A percentile compares a stretch with the other conserved stretches of the same genome.
Evolutionary conservation across 257 asterid genomes (phyloP).

Genomic region (Fraxinus anomala): DNA sequence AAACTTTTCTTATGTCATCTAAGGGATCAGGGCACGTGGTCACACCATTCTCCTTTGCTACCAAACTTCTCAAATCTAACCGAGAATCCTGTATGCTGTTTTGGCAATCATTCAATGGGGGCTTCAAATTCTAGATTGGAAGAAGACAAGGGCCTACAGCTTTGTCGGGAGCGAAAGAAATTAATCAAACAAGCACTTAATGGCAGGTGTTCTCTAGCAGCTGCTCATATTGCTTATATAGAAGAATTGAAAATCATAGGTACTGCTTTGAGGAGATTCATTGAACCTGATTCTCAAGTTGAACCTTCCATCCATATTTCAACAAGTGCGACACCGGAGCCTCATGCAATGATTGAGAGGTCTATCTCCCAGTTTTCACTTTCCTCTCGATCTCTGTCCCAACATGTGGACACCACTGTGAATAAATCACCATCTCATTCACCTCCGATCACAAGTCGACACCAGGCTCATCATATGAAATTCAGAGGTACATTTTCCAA

Average conservation of each 20-base stretch:
- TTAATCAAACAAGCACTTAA: constrained; percentile 92
- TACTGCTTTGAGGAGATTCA: constrained; percentile 64
- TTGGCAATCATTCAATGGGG: constrained; percentile 60
- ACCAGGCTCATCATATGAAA: constrained; percentile 69
- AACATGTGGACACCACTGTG: constrained; percentile 44
- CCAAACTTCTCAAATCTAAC: constrained; percentile 22
- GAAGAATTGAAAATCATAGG: constrained; percentile 71
- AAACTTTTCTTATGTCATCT: neutral
- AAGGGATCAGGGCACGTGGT: neutral
- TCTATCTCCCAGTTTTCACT: constrained; percentile 59
- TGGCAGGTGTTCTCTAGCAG: constrained; percentile 88
- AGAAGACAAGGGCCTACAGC: constrained; percentile 91
- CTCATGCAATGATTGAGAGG: constrained; percentile 46
- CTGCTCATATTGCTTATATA: constrained; percentile 72
- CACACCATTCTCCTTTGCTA: constrained; percentile 1
- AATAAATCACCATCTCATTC: constrained; percentile 64
- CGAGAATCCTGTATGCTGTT: constrained; percentile 29
- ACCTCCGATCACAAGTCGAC: constrained; percentile 45
- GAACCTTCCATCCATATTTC: constrained; percentile 51
- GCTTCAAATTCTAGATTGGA: constrained; percentile 75
- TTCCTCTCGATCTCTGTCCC: constrained; percentile 65
- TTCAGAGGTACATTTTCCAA: constrained; percentile 61
- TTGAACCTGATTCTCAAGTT: constrained; percentile 61
- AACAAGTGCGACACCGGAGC: constrained; percentile 53
- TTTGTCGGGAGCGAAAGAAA: constrained; percentile 88